Evolutionary conservation across 305 asterid genomes (phyloP), one percentile per base, ranked within the genome.

Genomic region (Nicotiana rustica): DNA sequence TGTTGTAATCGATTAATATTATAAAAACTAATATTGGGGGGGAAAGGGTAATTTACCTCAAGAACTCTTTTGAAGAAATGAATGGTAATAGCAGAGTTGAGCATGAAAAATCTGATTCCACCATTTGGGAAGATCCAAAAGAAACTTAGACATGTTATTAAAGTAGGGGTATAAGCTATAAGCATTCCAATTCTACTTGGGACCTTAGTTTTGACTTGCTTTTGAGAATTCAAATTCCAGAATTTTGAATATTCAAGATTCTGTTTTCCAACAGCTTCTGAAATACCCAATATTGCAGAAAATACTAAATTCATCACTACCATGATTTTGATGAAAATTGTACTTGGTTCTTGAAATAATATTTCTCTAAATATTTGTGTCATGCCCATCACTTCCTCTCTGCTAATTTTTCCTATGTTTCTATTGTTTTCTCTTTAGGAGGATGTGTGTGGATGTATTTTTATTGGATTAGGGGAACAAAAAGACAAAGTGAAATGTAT

Each of bases 171-270:
- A 81, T 93, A 93, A 6, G 84, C 36, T 29, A 90, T 1, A 3
- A 92, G 87, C 94, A 93, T 91, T 4, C 97, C 97, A 0, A 44
- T 78, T 68, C 87, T 88, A 62, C 93, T 92, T 0, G 90, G 21
- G 33, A 85, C 14, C 52, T 85, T 85, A 62, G 55, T 10, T 77
- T 71, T 55, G 10, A 10, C 78, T 73, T 15, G 52, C 33, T 12
- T 49, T 35, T 49, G 36, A 29, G 88, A 67, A 10, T 85, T 85
- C 57, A 81, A 57, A 82, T 88, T 90, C 89, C 90, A 89, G 79
- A 91, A 92, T 82, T 92, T 92, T 60, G 97, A 92, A 80, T 91
- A 92, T 68, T 90, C 88, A 31, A 92, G 92, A 85, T 88, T 75
- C 29, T 75, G 93, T 70, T 87, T 88, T 4, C 95, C 95, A 2